Base-by-base conservation (phyloP, 371 early-diverging fungal species). In the Phascolomyces articulosus region DNA sequence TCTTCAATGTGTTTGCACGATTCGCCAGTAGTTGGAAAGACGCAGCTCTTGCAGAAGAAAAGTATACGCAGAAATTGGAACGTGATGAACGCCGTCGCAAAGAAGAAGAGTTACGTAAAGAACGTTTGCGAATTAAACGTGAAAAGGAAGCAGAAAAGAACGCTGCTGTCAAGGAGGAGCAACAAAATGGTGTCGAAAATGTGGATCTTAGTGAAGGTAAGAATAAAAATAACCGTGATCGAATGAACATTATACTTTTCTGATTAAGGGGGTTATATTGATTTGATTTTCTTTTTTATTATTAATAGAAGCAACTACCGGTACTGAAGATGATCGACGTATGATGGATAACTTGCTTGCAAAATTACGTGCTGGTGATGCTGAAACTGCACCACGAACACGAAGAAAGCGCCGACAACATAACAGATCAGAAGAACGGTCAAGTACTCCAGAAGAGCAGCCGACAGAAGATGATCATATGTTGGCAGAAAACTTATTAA, bases 301-400 rank as follows among this genome's bases (percentile, higher is more conserved):
- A 8, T 44, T 44, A 4, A 1, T 29, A 56, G 60, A 59, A 59
- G 60, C 60, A 16, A 59, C 44, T 28, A 59, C 60, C 26, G 60
- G 60, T 3, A 59, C 60, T 2, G 58, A 66, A 40, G 67, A 74
- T 28, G 77, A 82, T 61, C 72, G 79, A 44, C 72, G 71, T 11
- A 55, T 82, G 57, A 77, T 82, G 74, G 82, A 82, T 55, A 72
- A 78, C 40, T 48, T 82, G 51, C 40, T 82, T 29, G 79, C 68
- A n/a, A 72, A 75, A 29, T 47, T 82, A 13, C 56, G 72, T 20
- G 70, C 76, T 20, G 82, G 79, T 10, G 79, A 78, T 40, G 60
- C 60, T 1, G 60, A 59, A 44, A 26, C 60, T 9, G 41, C 60
- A 15, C 28, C 41, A 13, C 41, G 48, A 7, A 40, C 48, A 44